Evolutionary conservation across 495 filamentous ascomycete species (phyloP).

Genomic region (Sordaria brevicollis): DNA sequence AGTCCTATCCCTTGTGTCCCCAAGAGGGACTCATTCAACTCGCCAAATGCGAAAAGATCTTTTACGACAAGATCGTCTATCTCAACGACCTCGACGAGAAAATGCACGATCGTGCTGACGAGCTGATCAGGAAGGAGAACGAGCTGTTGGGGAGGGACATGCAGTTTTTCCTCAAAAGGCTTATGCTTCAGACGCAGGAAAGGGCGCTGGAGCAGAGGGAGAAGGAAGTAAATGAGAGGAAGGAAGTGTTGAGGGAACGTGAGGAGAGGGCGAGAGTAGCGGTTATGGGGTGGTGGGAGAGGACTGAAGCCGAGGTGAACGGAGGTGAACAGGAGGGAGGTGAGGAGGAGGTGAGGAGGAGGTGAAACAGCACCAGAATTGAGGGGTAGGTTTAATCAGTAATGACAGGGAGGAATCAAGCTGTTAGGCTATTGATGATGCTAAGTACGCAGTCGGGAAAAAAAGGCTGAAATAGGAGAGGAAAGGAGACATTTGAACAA

Average conservation of each 20-base stretch:
- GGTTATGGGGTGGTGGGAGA: not conserved
- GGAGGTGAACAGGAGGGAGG: too few relatives aligned
- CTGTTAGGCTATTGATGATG: not conserved
- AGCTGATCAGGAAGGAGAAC: not conserved
- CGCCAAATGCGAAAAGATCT: not conserved
- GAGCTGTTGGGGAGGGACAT: not conserved
- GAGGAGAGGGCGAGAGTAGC: not conserved
- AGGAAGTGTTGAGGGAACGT: not conserved
- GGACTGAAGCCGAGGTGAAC: too few relatives aligned
- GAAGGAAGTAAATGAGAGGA: not conserved
- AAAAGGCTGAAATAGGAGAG: not conserved
- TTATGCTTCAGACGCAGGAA: not conserved
- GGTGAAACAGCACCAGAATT: not conserved
- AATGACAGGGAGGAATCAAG: not conserved
- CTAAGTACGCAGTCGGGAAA: not conserved
- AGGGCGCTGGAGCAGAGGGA: not conserved
- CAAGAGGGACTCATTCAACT: not conserved
- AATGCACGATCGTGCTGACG: not conserved
- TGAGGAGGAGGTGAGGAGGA: not conserved
- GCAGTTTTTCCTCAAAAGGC: not conserved
- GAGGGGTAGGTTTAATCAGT: not conserved
- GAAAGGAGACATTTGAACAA: too few relatives aligned
- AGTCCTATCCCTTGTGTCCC: not conserved
- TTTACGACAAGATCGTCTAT: not conserved
- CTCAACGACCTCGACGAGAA: not conserved